Evolutionary conservation across 176 grass and related monocot species (phyloP).

Genomic region (Rhynchospora pubera): DNA sequence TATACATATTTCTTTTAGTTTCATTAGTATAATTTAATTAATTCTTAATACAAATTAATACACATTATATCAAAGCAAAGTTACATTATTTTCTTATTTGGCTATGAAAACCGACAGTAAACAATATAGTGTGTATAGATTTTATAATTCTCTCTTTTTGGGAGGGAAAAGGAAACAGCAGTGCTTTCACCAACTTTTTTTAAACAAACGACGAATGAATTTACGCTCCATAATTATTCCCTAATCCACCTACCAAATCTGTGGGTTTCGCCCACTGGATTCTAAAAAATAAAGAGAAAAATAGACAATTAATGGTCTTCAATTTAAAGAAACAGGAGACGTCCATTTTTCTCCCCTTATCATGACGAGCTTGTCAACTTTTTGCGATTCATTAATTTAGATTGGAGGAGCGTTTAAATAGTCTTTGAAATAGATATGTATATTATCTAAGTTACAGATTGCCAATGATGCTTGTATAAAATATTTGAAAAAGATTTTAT

Average conservation of each 20-base stretch:
- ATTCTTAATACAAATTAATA: no score
- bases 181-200: background rate
- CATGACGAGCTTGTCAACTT: background rate
- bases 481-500: background rate
- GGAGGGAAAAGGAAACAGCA: background rate
- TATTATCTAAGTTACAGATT: background rate
- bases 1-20: no score
- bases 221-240: background rate
- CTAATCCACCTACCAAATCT: background rate
- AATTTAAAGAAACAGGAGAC: background rate
- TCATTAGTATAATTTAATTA: no score
- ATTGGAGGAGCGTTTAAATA: background rate
- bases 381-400: background rate
- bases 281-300: background rate
- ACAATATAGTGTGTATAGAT: no score
- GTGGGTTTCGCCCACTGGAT: background rate
- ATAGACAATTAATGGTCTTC: background rate
- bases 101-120: no score
- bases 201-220: background rate
- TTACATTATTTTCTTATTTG: no score
- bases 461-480: background rate
- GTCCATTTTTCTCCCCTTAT: background rate
- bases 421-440: no score
- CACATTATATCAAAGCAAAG: no score
- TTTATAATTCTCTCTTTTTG: no score